Evolutionary conservation across 2,329 filamentous ascomycete species (phyloP).

Genomic region (Pezicula radicicola): DNA sequence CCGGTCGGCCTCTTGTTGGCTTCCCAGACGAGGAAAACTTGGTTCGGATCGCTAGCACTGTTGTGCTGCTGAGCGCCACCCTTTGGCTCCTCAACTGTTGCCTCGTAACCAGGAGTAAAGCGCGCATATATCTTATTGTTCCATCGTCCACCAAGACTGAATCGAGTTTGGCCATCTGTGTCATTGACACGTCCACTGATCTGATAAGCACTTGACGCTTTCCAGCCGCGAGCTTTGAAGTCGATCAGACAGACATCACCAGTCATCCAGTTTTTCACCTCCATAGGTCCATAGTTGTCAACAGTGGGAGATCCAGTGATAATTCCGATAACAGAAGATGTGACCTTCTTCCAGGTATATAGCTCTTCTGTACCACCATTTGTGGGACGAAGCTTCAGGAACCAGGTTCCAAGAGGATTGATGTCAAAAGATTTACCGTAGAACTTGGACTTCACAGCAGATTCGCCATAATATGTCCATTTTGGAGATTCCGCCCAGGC

Average conservation of each 20-base stretch:
- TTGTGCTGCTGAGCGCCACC: slow-evolving; percentile 38
- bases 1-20: slow-evolving; percentile 75
- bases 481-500: slow-evolving; percentile 88
- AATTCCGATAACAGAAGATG: slow-evolving; percentile 95
- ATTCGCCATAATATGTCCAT: slow-evolving; percentile 98
- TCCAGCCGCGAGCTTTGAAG: slow-evolving; percentile 96
- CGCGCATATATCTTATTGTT: slow-evolving; percentile 97
- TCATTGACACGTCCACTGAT: slow-evolving; percentile 85
- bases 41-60: slow-evolving; percentile 61
- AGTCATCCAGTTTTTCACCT: slow-evolving; percentile 95
- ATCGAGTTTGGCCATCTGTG: slow-evolving; percentile 72
- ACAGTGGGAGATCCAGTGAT: slow-evolving; percentile 94
- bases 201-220: slow-evolving; percentile 86
- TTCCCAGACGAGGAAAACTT: slow-evolving; percentile 92
- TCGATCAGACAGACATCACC: slow-evolving; percentile 87
- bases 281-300: slow-evolving; percentile 98
- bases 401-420: slow-evolving; percentile 96
- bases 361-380: slow-evolving; percentile 77
- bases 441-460: slow-evolving; percentile 92
- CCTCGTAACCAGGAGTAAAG: slow-evolving; percentile 87
- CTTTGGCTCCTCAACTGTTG: slow-evolving; percentile 57
- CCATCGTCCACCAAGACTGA: slow-evolving; percentile 92
- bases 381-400: slow-evolving; percentile 76
- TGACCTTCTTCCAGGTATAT: slow-evolving; percentile 99
- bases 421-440: slow-evolving; percentile 98